Evolutionary conservation across 805 yeast genomes (phyloP).

Genomic region (Zygosaccharomyces lentus): DNA sequence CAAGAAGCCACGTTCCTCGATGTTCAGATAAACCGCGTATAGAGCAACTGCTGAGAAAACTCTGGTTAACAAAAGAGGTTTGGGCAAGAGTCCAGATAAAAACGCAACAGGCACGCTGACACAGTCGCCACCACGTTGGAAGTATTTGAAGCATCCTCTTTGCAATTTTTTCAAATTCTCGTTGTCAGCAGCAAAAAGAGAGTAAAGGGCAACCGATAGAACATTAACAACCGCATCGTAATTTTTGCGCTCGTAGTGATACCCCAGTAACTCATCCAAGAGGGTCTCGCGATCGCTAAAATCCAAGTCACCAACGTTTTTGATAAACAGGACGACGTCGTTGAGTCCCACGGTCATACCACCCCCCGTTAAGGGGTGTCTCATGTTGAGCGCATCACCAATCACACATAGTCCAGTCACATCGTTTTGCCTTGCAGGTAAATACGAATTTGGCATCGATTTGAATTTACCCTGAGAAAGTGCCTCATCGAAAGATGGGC

Average conservation of each 20-base stretch:
- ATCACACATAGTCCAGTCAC: constrained; percentile 73
- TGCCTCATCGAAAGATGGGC: constrained; percentile 68
- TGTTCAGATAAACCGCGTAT: constrained; percentile 70
- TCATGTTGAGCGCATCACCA: constrained; percentile 95
- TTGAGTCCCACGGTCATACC: constrained; percentile 97
- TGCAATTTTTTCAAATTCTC: constrained; percentile 65
- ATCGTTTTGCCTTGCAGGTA: constrained; percentile 70
- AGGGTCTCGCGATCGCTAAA: constrained; percentile 57
- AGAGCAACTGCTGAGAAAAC: constrained; percentile 91
- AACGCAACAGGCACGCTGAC: constrained; percentile 75
- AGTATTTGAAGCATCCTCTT: constrained; percentile 83
- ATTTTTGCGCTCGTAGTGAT: constrained; percentile 73
- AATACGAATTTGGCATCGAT: constrained; percentile 90
- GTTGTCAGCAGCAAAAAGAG: constrained; percentile 84
- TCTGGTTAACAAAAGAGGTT: constrained; percentile 67
- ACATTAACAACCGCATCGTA: constrained; percentile 85
- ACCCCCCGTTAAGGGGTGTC: constrained; percentile 98
- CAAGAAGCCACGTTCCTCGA: constrained; percentile 55
- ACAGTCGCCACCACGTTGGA: constrained; percentile 78
- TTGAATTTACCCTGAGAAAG: constrained; percentile 55
- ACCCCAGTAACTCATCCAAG: constrained; percentile 52
- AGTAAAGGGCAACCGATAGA: constrained; percentile 82
- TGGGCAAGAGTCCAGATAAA: constrained; percentile 75
- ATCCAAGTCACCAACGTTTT: constrained; percentile 36
- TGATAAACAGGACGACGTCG: constrained; percentile 69